phyloP scores from a whole-genome alignment of 192 early-diverging fungal species.

The Hyaloraphidium curvatum region DNA sequence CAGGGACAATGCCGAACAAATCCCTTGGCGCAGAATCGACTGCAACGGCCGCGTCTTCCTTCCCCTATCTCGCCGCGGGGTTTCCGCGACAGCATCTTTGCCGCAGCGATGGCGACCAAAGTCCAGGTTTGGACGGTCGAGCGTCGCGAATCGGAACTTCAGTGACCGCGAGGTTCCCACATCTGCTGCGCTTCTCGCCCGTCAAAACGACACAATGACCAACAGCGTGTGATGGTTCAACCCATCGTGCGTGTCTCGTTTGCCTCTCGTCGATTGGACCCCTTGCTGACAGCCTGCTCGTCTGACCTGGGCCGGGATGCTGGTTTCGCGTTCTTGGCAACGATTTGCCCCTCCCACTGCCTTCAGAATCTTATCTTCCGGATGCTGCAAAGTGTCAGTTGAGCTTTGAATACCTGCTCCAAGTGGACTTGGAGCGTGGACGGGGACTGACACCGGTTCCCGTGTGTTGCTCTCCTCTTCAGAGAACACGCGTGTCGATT shows the following conservation, averaged over 20 bases:
- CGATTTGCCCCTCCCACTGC: background rate
- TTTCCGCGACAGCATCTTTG: too few species aligned
- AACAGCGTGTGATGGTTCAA: constrained; percentile 1
- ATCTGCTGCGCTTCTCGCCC: too few species aligned
- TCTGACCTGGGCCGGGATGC: background rate
- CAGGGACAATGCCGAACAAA: too few species aligned
- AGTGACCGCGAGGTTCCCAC: too few species aligned
- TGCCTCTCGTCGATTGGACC: background rate
- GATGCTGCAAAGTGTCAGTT: constrained; percentile 5
- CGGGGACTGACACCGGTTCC: background rate
- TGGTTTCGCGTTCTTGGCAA: background rate
- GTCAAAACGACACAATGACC: too few species aligned
- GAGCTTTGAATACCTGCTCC: background rate
- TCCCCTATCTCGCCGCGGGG: too few species aligned
- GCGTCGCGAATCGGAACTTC: too few species aligned
- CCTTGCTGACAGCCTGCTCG: background rate
- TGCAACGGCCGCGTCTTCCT: too few species aligned
- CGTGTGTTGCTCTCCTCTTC: background rate
- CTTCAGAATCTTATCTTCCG: constrained; percentile 5
- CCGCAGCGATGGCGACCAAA: constrained; percentile 1
- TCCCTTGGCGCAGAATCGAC: too few species aligned
- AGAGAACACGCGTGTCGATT: constrained; percentile 2
- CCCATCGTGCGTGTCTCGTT: constrained; percentile 1
- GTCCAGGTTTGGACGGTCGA: too few species aligned
- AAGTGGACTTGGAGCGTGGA: background rate